These are phyloP conservation scores for Brasilioporus rufonigricans DNA, from an alignment of 768 basidiomycete genomes.

Conservation along the genomic window DNA sequence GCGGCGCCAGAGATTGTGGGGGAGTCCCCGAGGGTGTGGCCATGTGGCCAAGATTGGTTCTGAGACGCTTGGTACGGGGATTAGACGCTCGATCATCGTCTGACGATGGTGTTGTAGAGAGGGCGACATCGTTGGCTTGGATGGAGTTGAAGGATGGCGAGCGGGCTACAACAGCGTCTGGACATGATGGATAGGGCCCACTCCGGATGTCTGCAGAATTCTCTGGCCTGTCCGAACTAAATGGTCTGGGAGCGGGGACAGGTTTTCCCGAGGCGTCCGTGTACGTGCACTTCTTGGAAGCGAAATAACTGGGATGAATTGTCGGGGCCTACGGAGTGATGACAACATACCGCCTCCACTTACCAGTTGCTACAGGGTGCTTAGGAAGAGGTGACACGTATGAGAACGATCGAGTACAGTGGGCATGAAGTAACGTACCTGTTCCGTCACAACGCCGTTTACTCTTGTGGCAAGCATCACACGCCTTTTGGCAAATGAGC, in stretches of 20 bases:
- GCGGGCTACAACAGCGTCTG: slow-evolving; percentile 11
- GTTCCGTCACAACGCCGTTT: slow-evolving; percentile 84
- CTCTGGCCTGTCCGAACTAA: slow-evolving; percentile 41
- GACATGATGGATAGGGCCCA: slow-evolving; percentile 12
- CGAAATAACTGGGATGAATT: slow-evolving; percentile 58
- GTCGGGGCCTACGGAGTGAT: slow-evolving; percentile 3
- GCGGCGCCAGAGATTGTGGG: slow-evolving; percentile 37
- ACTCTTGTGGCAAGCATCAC: slow-evolving; percentile 82
- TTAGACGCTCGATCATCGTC: slow-evolving; percentile 42
- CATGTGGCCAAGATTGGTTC: slow-evolving; percentile 39
- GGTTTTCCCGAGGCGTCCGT: slow-evolving; percentile 75
- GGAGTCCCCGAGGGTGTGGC: slow-evolving; percentile 30
- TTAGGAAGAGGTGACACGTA: slow-evolving; percentile 27
- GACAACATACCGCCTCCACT: slow-evolving; percentile 12
- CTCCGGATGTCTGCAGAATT: slow-evolving; percentile 26
- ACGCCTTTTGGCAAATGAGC: slow-evolving; percentile 44
- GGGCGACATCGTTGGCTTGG: slow-evolving; percentile 12
- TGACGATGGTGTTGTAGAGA: slow-evolving; percentile 21
- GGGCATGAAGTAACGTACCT: slow-evolving; percentile 41
- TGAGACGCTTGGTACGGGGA: slow-evolving; percentile 51
- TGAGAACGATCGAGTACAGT: slow-evolving; percentile 5
- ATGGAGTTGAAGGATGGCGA: slow-evolving; percentile 16
- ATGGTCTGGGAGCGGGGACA: slow-evolving; percentile 68
- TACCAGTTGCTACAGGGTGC: slow-evolving; percentile 84
- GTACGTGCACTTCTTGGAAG: slow-evolving; percentile 78